Percentiles rank a stretch among this genome's conserved stretches.
Conservation (phyloP, 2,329 filamentous ascomycete genomes). For the Coniella lustricola region DNA sequence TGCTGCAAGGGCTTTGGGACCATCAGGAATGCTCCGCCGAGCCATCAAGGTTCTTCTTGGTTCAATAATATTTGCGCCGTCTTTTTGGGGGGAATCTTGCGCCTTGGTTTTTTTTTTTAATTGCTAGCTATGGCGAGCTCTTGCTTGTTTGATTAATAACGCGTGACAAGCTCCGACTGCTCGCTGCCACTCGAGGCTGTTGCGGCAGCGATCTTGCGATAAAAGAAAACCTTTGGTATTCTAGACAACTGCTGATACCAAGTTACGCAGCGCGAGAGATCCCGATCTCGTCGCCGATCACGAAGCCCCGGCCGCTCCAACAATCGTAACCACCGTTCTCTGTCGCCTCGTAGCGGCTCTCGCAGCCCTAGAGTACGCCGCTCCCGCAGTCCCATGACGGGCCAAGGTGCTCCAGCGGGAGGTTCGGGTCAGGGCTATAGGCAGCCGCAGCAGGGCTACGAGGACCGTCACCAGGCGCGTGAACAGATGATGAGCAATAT, state of each 20-base stretch:
- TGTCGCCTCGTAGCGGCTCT: constrained; percentile 23
- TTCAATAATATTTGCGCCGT: neutral
- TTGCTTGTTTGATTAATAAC: no score
- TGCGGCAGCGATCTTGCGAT: neutral
- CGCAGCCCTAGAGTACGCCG: constrained; percentile 57
- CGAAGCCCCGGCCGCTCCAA: constrained; percentile 68
- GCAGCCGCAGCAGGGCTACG: constrained; percentile 67
- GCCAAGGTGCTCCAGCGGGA: constrained; percentile 60
- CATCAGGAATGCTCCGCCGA: neutral
- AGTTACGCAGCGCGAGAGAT: constrained; percentile 66
- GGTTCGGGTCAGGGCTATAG: constrained; percentile 61
- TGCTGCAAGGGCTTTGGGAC: neutral
- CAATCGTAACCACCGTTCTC: constrained; percentile 66
- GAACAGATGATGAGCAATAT: constrained; percentile 96
- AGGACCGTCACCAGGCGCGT: constrained; percentile 76
- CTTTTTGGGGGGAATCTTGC: no score
- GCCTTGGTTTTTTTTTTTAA: no score
- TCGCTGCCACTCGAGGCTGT: neutral
- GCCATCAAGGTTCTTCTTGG: constrained; percentile 14
- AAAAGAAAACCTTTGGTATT: neutral
- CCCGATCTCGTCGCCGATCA: constrained; percentile 74
- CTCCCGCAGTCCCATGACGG: constrained; percentile 83
- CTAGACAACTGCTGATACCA: constrained; percentile 24
- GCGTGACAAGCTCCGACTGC: no score
- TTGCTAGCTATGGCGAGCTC: no score